Percentiles rank a stretch among this genome's conserved stretches.
phyloP scores from a whole-genome alignment of 2,329 filamentous ascomycete genomes.

The Fusarium sp. region DNA sequence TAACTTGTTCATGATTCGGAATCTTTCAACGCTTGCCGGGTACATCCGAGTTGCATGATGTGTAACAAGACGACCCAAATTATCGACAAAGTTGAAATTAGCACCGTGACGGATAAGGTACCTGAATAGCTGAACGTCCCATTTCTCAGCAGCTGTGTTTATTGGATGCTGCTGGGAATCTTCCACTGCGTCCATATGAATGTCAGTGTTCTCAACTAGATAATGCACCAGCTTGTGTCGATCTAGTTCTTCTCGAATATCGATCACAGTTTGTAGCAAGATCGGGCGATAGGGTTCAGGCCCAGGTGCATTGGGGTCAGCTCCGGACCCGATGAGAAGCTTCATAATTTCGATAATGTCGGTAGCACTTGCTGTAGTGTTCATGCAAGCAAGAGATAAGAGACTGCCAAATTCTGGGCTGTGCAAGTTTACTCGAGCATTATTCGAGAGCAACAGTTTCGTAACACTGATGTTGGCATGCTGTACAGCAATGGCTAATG shows the following conservation, averaged over 20 bases:
- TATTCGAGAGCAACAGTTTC: not conserved
- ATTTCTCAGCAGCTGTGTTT: not conserved
- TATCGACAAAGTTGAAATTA: not conserved
- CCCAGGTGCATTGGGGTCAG: not conserved
- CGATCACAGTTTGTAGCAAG: not conserved
- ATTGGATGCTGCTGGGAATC: not conserved
- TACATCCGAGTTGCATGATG: not conserved
- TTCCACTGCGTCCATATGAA: not conserved
- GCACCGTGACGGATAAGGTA: not conserved
- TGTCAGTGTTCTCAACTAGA: not conserved
- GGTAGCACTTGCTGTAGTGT: accelerated
- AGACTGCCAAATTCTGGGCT: not conserved
- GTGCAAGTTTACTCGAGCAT: not conserved
- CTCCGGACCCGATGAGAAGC: not conserved
- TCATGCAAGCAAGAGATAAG: not conserved
- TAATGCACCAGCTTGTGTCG: not conserved
- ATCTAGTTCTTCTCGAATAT: too few species aligned
- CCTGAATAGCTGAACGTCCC: not conserved
- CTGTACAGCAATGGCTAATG: not conserved
- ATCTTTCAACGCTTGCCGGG: too few species aligned
- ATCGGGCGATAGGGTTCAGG: not conserved
- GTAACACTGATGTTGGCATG: not conserved
- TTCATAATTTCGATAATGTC: not conserved
- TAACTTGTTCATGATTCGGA: not conserved
- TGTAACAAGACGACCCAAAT: not conserved